Evolutionary conservation across 2,329 filamentous ascomycete species (phyloP).

Genomic region (Penicillium sp.): DNA sequence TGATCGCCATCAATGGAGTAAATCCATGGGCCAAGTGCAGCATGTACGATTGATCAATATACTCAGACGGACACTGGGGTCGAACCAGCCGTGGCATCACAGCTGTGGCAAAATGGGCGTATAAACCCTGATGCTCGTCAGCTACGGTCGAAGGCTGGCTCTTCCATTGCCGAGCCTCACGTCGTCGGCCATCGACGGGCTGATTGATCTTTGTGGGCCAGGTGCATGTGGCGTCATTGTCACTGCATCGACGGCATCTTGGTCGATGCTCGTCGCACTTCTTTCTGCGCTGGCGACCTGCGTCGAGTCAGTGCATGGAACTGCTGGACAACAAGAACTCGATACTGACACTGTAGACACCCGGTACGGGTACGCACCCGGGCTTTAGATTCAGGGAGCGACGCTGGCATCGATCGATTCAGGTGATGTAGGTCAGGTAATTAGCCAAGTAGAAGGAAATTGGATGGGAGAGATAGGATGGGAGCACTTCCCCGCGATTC

Average conservation of each 20-base stretch:
- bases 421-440: neutral
- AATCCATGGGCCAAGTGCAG: neutral
- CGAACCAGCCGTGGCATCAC: neutral
- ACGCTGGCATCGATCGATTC: neutral
- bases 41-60: neutral
- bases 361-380: conserved; percentile 2
- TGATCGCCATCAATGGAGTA: neutral
- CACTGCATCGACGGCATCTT: neutral
- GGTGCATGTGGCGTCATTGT: neutral
- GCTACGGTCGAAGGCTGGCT: neutral
- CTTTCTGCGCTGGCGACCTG: conserved; percentile 1
- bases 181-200: neutral
- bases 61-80: neutral
- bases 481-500: neutral
- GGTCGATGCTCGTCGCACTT: neutral
- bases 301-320: neutral
- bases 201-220: neutral
- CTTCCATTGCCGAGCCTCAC: neutral
- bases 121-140: neutral
- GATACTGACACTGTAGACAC: neutral
- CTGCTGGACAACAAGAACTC: neutral
- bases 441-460: neutral
- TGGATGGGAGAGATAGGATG: neutral
- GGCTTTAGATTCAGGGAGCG: neutral
- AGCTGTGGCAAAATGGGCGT: neutral